Conservation (phyloP, 768 basidiomycete species). For the Cytidiella melzeri region DNA sequence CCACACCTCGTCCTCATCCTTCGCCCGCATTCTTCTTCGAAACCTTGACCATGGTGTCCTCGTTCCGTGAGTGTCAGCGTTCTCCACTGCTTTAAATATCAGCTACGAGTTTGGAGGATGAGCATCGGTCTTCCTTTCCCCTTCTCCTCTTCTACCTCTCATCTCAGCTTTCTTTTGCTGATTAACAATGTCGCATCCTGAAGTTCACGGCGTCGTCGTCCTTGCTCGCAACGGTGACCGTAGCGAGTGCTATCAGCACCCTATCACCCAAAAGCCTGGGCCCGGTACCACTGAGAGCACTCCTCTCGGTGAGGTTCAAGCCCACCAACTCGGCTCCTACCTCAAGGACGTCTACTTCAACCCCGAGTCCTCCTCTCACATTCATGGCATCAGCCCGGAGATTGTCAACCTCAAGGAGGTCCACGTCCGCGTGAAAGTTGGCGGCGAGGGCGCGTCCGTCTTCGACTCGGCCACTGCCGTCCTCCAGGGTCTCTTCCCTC, state of each 20-base stretch:
- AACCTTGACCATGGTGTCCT: background rate
- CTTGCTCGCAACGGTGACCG: constrained; percentile 79
- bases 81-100: background rate
- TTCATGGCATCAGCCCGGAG: constrained; percentile 53
- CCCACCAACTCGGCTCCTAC: constrained; percentile 54
- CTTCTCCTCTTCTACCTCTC: background rate
- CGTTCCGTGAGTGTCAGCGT: background rate
- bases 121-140: background rate
- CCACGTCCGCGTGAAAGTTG: constrained; percentile 74
- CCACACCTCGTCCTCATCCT: background rate
- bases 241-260: constrained; percentile 63
- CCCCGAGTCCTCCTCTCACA: constrained; percentile 60
- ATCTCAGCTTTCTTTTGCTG: background rate
- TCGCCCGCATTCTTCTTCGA: background rate
- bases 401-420: constrained; percentile 70
- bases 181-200: constrained; percentile 29
- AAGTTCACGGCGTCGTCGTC: constrained; percentile 74
- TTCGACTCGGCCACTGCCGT: constrained; percentile 83
- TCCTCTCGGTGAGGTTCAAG: constrained; percentile 68
- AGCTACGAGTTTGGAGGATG: background rate
- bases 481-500: constrained; percentile 82
- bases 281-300: constrained; percentile 54
- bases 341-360: constrained; percentile 66
- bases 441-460: constrained; percentile 79
- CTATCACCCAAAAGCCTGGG: constrained; percentile 54